Conservation (phyloP, 164 flowering plant species). For the Magnolia kwangsiensis region DNA sequence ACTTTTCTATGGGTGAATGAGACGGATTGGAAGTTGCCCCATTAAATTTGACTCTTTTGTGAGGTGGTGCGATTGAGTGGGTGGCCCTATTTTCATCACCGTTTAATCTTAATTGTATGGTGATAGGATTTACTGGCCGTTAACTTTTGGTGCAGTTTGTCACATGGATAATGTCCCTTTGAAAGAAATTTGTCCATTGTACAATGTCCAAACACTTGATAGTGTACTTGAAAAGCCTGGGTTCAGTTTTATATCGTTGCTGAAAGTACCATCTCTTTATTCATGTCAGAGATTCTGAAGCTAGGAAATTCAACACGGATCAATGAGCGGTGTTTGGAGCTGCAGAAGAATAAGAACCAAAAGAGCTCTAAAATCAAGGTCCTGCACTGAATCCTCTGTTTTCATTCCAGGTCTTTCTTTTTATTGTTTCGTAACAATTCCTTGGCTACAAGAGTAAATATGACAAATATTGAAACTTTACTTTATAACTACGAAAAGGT, state of each 20-base stretch:
- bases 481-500: too few species aligned
- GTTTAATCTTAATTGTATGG: not conserved
- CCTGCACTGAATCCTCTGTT: not conserved
- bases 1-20: not conserved
- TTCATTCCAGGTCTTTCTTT: not conserved
- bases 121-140: not conserved
- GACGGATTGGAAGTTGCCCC: not conserved
- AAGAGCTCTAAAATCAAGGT: slow-evolving; percentile 67
- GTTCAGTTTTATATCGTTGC: not conserved
- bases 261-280: not conserved
- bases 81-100: not conserved
- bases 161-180: not conserved
- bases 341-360: slow-evolving; percentile 66
- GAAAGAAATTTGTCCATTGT: not conserved
- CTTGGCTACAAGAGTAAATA: too few species aligned
- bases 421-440: not conserved
- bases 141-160: not conserved
- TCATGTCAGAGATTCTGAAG: slow-evolving; percentile 60
- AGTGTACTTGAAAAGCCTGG: not conserved
- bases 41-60: not conserved
- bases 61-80: not conserved
- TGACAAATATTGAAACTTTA: too few species aligned
- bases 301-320: slow-evolving; percentile 61
- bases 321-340: slow-evolving; percentile 86
- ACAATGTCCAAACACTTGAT: not conserved